Evolutionary conservation across 305 asterid species (phyloP).

Genomic region (Stenogyne calaminthoides): DNA sequence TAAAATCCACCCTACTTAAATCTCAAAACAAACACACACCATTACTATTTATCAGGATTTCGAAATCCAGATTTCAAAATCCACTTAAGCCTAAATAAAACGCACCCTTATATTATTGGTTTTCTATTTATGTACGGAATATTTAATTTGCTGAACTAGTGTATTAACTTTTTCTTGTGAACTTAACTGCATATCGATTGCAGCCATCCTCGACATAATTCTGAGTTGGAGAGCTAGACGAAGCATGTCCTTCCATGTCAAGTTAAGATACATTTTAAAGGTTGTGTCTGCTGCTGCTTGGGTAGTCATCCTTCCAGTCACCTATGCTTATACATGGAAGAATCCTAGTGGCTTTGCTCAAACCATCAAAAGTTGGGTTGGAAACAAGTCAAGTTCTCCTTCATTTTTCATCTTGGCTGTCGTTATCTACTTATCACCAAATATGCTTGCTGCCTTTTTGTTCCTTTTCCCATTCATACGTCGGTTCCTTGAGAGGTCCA

Average conservation of each 20-base stretch:
- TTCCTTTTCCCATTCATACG: slow-evolving; percentile 93
- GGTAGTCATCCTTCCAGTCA: slow-evolving; percentile 93
- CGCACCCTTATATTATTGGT: slow-evolving; percentile 2
- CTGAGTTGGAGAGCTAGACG: slow-evolving; percentile 87
- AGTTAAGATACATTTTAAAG: slow-evolving; percentile 86
- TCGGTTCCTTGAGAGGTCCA: slow-evolving; percentile 94
- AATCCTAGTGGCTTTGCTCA: slow-evolving; percentile 92
- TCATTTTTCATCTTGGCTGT: slow-evolving; percentile 90
- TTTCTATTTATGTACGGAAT: slow-evolving; percentile 4
- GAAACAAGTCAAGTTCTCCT: slow-evolving; percentile 75
- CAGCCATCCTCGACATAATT: slow-evolving; percentile 92
- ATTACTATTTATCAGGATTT: too few relatives aligned
- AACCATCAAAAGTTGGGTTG: slow-evolving; percentile 92
- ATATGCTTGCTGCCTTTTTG: slow-evolving; percentile 84
- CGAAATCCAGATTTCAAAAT: too few relatives aligned
- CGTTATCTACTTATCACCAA: slow-evolving; percentile 90
- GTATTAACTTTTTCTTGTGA: slow-evolving; percentile 20
- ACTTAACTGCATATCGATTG: slow-evolving; percentile 35
- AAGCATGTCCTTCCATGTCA: slow-evolving; percentile 92
- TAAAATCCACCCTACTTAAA: too few relatives aligned
- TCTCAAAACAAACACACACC: too few relatives aligned
- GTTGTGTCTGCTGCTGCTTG: slow-evolving; percentile 91
- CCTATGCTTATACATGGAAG: slow-evolving; percentile 92
- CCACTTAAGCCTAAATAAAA: too few relatives aligned
- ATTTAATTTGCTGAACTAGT: slow-evolving; percentile 15